Conservation (phyloP, 306 rosid species). For the Vigna mungo region DNA sequence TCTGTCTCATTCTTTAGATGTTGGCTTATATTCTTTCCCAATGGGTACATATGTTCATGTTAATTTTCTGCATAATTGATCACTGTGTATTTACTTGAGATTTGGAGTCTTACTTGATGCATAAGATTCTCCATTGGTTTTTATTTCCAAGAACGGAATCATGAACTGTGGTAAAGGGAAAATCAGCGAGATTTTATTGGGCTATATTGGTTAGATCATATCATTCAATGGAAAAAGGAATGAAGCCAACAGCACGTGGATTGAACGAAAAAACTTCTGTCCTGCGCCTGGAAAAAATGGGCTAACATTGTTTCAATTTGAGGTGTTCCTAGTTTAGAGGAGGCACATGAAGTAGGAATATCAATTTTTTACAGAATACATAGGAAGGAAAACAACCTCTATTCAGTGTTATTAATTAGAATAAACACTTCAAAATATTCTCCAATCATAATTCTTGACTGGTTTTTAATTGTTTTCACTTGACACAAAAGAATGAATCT, state of each 20-base stretch:
- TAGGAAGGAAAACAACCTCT: not conserved
- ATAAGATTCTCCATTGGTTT: slow-evolving; percentile 26
- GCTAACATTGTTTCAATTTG: slow-evolving; percentile 2
- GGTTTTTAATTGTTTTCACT: slow-evolving; percentile 20
- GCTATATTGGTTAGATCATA: slow-evolving; percentile 31
- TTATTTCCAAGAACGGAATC: slow-evolving; percentile 2
- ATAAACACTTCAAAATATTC: slow-evolving; percentile 14
- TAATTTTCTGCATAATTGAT: not conserved
- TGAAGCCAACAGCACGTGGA: slow-evolving; percentile 14
- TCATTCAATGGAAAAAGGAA: slow-evolving; percentile 30
- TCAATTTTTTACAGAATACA: slow-evolving; percentile 3
- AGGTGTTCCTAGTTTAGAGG: slow-evolving; percentile 25
- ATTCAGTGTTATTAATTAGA: not conserved
- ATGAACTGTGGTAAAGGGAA: not conserved
- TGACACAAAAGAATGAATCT: slow-evolving; percentile 14
- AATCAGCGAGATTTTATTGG: slow-evolving; percentile 1
- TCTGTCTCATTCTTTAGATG: slow-evolving; percentile 17
- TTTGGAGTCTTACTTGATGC: slow-evolving; percentile 26
- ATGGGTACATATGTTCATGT: slow-evolving; percentile 12
- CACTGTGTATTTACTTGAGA: slow-evolving; percentile 16
- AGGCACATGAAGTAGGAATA: not conserved
- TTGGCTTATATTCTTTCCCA: slow-evolving; percentile 21
- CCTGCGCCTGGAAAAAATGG: slow-evolving; percentile 19
- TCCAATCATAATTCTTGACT: not conserved
- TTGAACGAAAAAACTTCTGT: slow-evolving; percentile 7